Evolutionary conservation across 148 eudicot genomes (phyloP), one percentile per base, ranked within the genome.

Genomic region (Vaccinium myrtillus): DNA sequence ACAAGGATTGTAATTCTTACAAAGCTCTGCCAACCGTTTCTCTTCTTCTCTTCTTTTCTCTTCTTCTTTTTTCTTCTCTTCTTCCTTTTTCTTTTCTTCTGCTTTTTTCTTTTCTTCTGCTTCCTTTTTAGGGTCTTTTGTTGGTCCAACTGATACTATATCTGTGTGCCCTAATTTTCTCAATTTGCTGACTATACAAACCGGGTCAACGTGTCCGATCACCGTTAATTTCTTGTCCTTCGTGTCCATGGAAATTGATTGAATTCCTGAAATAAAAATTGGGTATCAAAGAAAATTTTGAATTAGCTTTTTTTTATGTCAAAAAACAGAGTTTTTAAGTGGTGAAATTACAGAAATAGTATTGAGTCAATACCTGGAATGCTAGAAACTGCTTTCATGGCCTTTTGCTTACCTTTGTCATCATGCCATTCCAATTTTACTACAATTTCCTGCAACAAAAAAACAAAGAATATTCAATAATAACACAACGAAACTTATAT

Each of bases 221-320:
- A 94, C 91, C 15, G 95, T 94, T 70, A 94, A 43, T 81, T 93
- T 94, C 84, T 89, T 84, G 15, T 87, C 94, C 75, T 91, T 94
- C 91, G 89, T 75, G 87, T 94, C 90, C 83, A 91, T 86, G 19
- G 91, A 83, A 49, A 94, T 71, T 16, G 94, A 91, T 46, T 91
- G 88, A 39, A 94, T 83, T n/a, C 98, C 98, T 94, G 85, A 80
- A 92, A 54, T 56, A 25, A 46, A 49, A 13, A n/a, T 6, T 48
- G 49, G 14, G 25, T 10, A 6, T 23, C 36, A 67, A 3, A 48
- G n/a, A 63, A 63, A 8, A 32, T 1, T 32, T 32, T 32, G 1
- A 32, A 32, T 32, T 32, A 32, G 36, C 36, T 1, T 1, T 1
- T 32, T 32, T 32, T 1, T 1, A 32, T 32, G 36, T 32, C 36